Conservation (phyloP, 2,329 filamentous ascomycete genomes). For the Curvularia eragrostidis region DNA sequence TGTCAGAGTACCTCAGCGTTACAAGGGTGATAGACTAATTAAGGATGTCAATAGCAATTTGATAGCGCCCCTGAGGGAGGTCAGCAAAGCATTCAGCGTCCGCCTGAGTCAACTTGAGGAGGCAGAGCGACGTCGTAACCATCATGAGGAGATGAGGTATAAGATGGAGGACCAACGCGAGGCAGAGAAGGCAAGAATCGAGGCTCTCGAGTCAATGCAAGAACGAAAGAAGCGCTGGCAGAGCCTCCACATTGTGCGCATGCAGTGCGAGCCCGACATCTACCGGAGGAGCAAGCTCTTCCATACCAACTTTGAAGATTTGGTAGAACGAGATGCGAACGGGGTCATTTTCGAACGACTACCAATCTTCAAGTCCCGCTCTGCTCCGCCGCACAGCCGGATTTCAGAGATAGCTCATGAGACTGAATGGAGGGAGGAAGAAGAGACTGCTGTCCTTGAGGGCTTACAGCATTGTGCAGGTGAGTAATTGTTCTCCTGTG, state of each 20-base stretch:
- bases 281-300: slow-evolving; percentile 15
- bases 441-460: slow-evolving; percentile 44
- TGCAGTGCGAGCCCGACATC: slow-evolving; percentile 34
- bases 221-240: slow-evolving; percentile 38
- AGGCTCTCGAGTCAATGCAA: slow-evolving; percentile 1
- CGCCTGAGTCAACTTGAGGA: slow-evolving; percentile 16
- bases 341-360: slow-evolving; percentile 51
- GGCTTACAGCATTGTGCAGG: slow-evolving; percentile 35
- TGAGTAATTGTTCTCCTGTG: slow-evolving; percentile 18
- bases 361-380: slow-evolving; percentile 47
- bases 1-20: slow-evolving; percentile 20
- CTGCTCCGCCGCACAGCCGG: slow-evolving; percentile 24
- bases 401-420: slow-evolving; percentile 17
- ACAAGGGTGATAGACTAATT: slow-evolving; percentile 30
- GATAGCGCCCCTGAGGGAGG: slow-evolving; percentile 35
- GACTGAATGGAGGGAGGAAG: slow-evolving; percentile 40
- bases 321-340: slow-evolving; percentile 48
- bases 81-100: slow-evolving; percentile 12
- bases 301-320: slow-evolving; percentile 21
- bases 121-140: slow-evolving; percentile 10
- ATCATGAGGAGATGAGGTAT: slow-evolving; percentile 11
- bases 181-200: slow-evolving; percentile 7
- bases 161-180: slow-evolving; percentile 14
- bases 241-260: slow-evolving; percentile 36
- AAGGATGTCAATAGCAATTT: slow-evolving; percentile 31